phyloP scores from a whole-genome alignment of 2,329 filamentous ascomycete genomes.

The Cryphonectria carpinicola region DNA sequence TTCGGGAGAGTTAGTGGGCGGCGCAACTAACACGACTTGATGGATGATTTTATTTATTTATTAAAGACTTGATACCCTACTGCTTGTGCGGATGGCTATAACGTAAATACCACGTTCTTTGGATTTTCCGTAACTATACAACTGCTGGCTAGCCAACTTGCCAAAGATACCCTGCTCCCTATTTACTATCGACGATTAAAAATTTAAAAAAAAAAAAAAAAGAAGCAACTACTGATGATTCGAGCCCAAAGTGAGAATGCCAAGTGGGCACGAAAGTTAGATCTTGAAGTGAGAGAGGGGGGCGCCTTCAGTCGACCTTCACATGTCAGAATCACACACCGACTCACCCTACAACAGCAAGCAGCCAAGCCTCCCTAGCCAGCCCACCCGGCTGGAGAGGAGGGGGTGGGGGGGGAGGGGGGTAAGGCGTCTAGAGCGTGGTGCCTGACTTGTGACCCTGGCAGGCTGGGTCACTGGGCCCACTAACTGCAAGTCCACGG shows the following conservation, averaged over 20 bases:
- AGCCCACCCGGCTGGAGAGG: background rate
- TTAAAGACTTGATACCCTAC: slow-evolving; percentile 3
- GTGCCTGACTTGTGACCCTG: background rate
- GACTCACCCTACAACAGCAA: background rate
- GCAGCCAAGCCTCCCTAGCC: background rate
- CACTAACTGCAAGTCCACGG: background rate
- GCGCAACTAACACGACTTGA: background rate
- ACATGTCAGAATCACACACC: background rate
- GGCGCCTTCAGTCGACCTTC: background rate
- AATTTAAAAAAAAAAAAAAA: too few relatives aligned
- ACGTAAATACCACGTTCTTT: background rate
- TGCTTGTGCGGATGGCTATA: background rate
- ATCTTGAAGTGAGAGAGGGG: background rate
- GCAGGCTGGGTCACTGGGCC: background rate
- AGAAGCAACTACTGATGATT: background rate
- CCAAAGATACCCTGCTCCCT: too few relatives aligned
- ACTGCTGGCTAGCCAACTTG: background rate
- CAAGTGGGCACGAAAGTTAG: background rate
- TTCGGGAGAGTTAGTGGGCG: slow-evolving; percentile 32
- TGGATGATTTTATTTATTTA: background rate
- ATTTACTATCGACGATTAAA: too few relatives aligned
- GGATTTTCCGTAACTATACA: background rate
- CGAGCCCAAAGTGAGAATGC: background rate
- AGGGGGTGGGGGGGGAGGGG: background rate
- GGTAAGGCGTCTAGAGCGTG: background rate